Evolutionary conservation across 1,139 yeast genomes (phyloP).

Genomic region (Yamadazyma spencermartinsiae): DNA sequence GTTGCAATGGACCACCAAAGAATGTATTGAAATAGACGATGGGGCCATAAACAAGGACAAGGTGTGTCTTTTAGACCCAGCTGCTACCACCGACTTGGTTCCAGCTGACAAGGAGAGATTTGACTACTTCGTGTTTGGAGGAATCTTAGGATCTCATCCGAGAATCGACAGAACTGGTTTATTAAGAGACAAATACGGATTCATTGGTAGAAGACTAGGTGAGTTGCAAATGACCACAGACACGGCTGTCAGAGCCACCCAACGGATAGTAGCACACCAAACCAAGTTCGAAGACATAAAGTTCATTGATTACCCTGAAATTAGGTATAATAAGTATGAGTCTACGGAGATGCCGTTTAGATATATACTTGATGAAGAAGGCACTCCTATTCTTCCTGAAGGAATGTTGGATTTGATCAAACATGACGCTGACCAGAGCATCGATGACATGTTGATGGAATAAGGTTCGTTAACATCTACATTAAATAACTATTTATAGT

Average conservation of each 20-base stretch:
- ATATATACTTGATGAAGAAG: conserved; percentile 64
- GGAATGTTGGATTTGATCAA: conserved; percentile 90
- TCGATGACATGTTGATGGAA: conserved; percentile 57
- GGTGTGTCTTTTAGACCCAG: conserved; percentile 87
- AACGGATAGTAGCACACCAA: conserved; percentile 62
- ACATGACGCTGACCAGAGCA: conserved; percentile 75
- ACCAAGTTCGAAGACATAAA: conserved; percentile 66
- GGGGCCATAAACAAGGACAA: conserved; percentile 47
- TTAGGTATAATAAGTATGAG: conserved; percentile 82
- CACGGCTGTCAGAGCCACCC: conserved; percentile 92
- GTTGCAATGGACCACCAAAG: conserved; percentile 78
- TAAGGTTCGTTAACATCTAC: too few relatives aligned
- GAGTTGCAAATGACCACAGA: conserved; percentile 95
- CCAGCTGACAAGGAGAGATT: conserved; percentile 67
- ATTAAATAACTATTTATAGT: too few relatives aligned
- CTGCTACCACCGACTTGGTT: conserved; percentile 69
- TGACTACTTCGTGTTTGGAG: conserved; percentile 93
- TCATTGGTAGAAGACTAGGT: conserved; percentile 84
- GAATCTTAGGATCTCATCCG: conserved; percentile 95
- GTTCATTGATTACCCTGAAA: conserved; percentile 92
- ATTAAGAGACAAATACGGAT: conserved; percentile 73
- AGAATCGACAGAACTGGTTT: conserved; percentile 95
- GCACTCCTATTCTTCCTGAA: conserved; percentile 80
- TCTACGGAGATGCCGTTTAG: conserved; percentile 98
- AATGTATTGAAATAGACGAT: conserved; percentile 51